Conservation (phyloP, 2,329 filamentous ascomycete species). For the Arachnopeziza araneosa region DNA sequence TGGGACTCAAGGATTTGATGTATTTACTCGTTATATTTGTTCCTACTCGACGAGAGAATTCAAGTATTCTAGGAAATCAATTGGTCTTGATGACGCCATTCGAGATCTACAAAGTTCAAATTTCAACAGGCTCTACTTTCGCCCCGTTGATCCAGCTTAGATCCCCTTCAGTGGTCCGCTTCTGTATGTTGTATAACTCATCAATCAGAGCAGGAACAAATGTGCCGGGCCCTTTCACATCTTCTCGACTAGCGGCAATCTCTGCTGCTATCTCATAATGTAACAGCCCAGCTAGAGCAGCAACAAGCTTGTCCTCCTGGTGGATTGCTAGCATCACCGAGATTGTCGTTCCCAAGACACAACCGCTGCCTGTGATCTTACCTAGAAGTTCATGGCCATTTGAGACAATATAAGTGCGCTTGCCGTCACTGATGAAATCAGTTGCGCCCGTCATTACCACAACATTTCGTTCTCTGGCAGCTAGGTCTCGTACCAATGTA, state of each 20-base stretch:
- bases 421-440: constrained; percentile 75
- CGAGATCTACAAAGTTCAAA: not conserved
- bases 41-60: too few relatives aligned
- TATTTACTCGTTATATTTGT: too few relatives aligned
- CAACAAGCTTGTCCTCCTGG: constrained; percentile 59
- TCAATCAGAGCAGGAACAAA: constrained; percentile 86
- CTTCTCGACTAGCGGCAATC: constrained; percentile 58
- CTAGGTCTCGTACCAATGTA: constrained; percentile 58
- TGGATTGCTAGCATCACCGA: constrained; percentile 67
- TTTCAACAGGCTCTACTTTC: constrained; percentile 39
- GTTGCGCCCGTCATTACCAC: constrained; percentile 76
- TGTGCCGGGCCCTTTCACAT: constrained; percentile 74
- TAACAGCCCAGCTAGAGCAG: constrained; percentile 66
- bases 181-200: constrained; percentile 49
- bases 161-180: constrained; percentile 43
- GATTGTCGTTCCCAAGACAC: constrained; percentile 76
- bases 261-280: constrained; percentile 66
- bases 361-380: constrained; percentile 74
- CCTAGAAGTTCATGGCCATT: constrained; percentile 74
- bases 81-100: too few relatives aligned
- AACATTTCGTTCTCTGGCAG: constrained; percentile 61
- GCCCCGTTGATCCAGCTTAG: constrained; percentile 47
- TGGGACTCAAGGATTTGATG: too few relatives aligned
- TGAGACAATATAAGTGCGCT: constrained; percentile 57
- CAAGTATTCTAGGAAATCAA: too few relatives aligned